Evolutionary conservation across 352 stramenopile species (phyloP).

Genomic region (Aphanomyces astaci): DNA sequence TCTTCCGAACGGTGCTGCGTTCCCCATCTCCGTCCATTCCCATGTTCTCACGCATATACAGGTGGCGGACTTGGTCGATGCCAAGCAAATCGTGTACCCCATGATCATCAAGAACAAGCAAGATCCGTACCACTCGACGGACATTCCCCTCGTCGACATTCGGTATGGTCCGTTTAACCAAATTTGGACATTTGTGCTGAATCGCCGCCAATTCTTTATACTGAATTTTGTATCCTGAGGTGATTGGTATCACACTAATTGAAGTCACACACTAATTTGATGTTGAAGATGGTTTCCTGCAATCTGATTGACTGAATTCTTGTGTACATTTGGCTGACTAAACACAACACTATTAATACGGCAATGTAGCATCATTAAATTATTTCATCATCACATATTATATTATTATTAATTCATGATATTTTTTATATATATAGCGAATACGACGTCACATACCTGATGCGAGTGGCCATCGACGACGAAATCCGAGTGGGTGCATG

Average conservation of each 20-base stretch:
- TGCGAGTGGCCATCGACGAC: constrained; percentile 94
- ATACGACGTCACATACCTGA: constrained; percentile 98
- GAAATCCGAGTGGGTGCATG: constrained; percentile 94
- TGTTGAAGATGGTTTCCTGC: no score
- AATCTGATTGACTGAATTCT: no score
- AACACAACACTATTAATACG: no score
- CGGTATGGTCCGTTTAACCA: no score
- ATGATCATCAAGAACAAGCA: constrained; percentile 59
- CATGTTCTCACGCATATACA: neutral
- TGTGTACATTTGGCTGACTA: no score
- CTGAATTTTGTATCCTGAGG: no score
- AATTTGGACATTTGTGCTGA: no score
- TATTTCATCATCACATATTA: no score
- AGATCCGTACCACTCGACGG: constrained; percentile 42
- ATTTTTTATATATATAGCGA: constrained; percentile 38
- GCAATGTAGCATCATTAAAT: no score
- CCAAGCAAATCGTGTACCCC: constrained; percentile 55
- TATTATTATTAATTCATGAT: neutral
- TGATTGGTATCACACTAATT: no score
- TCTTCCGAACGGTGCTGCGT: constrained; percentile 68
- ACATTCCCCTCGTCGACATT: constrained; percentile 12
- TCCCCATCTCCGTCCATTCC: neutral
- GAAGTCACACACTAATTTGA: no score
- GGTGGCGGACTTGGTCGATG: constrained; percentile 50
- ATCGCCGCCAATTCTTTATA: no score